Base-by-base conservation (phyloP, 345 rosid genomes). In the Isatis tinctoria region DNA sequence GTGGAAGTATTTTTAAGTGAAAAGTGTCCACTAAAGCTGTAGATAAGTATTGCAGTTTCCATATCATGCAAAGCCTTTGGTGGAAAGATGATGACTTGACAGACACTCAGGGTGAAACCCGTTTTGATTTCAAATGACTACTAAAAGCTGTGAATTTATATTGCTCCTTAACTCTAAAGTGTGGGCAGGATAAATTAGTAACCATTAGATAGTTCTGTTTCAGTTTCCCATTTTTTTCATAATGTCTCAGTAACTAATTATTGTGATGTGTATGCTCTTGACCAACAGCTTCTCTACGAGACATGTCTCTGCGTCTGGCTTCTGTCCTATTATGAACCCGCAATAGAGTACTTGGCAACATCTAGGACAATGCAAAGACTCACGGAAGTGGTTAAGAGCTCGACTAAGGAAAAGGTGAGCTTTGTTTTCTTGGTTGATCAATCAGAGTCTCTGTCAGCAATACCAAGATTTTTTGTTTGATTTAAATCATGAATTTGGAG, bases 221-320 rank as follows among this genome's bases (percentile, higher is more conserved):
- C 40, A 27, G 58, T 58, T 54, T 67, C 75, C 32, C 11, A 22
- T 20, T 51, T 35, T 35, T 39, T 24, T 65, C 72, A 27, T 58
- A 13, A 39, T 33, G 20, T 77, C 68, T 16, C 73, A 22, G 62
- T 64, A 30, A 32, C 72, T 70, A 65, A 71, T 60, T 58, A 43
- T 10, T 59, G 57, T 33, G 40, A 39, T 65, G 48, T 72, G 24
- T 66, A 10, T 60, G 63, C 64, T 43, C 53, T 59, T 8, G 28
- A 22, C 57, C 51, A 4, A 72, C 96, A 94, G 98, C 97, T 94
- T 78, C 95, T 94, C 60, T 94, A 94, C 72, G 97, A 94, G 71
- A 90, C 97, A 57, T 90, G 98, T 77, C 93, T 94, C 48, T 94
- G 98, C 70, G 16, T 94, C 65, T 94, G 98, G 98, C 90, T 94